Base-by-base conservation (phyloP, 306 rosid species). In the Sesbania bispinosa region DNA sequence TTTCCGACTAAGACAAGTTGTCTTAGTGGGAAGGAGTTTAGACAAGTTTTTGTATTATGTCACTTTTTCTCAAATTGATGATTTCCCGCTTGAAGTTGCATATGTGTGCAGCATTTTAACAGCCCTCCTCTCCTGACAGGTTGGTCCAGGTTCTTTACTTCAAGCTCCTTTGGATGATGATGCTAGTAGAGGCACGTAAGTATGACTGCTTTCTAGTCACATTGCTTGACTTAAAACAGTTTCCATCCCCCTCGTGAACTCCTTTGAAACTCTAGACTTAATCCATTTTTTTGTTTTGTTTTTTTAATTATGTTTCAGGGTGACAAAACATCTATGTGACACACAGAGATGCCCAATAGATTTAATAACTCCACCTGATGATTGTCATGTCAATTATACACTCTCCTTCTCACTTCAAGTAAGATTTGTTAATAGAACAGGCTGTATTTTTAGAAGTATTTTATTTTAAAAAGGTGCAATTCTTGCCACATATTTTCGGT, bases 391-490 rank as follows among this genome's bases (percentile, higher is more conserved):
- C 77, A 94, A 94, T 71, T 89, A 90, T 77, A 90, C 98, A 6
- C 97, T 88, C 38, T 87, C 98, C 65, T 90, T 90, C 81, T 94
- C 98, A 75, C 92, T 94, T 79, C 98, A 94, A 77, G 98, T 94
- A 90, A 89, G 97, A 61, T 79, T 57, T 62, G 43, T 29, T 62
- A 19, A 26, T 67, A 45, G 41, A 7, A 29, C 61, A 10, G 27
- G 29, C 32, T 18, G 42, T 18, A 24, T 27, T 58, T 38, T 55
- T 64, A 13, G 30, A 13, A 21, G 29, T 10, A 58, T 51, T 38
- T 50, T 27, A 20, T 61, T 53, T 78, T 14, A 64, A 33, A 67
- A 15, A 54, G n/a, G n/a, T 39, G 16, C 30, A 57, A 47, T 23
- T 41, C 23, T n/a, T 62, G 39, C 11, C 66, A 15, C 27, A 15